phyloP scores from a whole-genome alignment of 1,139 yeast genomes.

The Candida labiduridarum region DNA sequence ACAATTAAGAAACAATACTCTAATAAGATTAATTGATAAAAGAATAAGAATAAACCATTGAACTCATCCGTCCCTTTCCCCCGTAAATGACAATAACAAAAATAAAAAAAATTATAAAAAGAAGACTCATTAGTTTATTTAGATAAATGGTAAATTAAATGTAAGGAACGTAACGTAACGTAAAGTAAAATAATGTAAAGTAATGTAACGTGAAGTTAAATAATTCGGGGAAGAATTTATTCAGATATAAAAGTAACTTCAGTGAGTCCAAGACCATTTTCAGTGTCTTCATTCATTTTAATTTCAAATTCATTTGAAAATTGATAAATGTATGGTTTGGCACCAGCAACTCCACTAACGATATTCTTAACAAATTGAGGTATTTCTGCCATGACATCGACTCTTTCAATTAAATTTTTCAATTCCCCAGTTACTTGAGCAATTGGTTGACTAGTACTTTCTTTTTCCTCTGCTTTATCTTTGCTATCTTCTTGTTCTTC shows the following conservation, averaged over 20 bases:
- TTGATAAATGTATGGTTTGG: constrained; percentile 94
- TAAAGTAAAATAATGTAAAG: background rate
- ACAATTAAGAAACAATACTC: background rate
- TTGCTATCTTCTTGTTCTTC: constrained; percentile 20
- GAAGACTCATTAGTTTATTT: background rate
- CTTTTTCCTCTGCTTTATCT: constrained; percentile 10
- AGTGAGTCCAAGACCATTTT: constrained; percentile 70
- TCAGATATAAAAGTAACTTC: constrained; percentile 81
- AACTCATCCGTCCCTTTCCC: background rate
- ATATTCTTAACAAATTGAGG: constrained; percentile 92
- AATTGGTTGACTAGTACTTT: constrained; percentile 24
- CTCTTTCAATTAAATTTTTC: constrained; percentile 72
- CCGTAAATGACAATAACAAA: background rate
- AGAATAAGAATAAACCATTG: background rate
- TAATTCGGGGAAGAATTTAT: constrained; percentile 17
- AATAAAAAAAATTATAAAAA: background rate
- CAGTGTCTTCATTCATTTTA: constrained; percentile 40
- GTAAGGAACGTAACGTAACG: background rate
- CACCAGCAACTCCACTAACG: constrained; percentile 92
- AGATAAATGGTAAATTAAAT: too few species aligned
- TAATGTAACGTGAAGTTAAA: background rate
- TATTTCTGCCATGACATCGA: constrained; percentile 96
- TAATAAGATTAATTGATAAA: background rate
- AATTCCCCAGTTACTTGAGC: constrained; percentile 59
- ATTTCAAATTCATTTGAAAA: constrained; percentile 62